Percentiles rank a stretch among this genome's conserved stretches.
These are phyloP conservation scores for Teunomyces lycoperdinae DNA, from an alignment of 805 yeast genomes.

Conservation along the genomic window DNA sequence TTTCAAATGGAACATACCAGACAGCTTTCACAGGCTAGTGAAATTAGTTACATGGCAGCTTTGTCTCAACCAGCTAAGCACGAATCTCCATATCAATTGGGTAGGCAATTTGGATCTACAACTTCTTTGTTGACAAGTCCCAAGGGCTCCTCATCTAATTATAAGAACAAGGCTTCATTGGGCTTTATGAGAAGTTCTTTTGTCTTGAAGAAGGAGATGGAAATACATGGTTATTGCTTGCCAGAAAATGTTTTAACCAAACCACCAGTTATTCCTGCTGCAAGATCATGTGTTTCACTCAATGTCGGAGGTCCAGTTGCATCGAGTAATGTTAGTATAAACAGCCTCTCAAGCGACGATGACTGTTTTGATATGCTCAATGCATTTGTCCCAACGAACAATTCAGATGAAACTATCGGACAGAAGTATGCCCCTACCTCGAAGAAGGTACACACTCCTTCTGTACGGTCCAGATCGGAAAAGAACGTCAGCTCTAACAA, in stretches of 20 bases:
- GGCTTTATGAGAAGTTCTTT: conserved; percentile 45
- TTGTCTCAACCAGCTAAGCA: conserved; percentile 10
- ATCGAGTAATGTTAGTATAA: conserved; percentile 7
- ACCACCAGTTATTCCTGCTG: conserved; percentile 20
- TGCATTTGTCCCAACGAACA: conserved; percentile 13
- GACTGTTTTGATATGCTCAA: conserved; percentile 24
- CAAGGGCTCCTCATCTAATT: neutral
- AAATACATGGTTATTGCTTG: conserved; percentile 26
- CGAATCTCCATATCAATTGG: conserved; percentile 10
- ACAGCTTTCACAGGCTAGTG: conserved; percentile 13
- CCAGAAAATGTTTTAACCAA: conserved; percentile 29
- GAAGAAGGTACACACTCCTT: conserved; percentile 1
- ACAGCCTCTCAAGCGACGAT: conserved; percentile 12
- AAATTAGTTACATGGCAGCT: conserved; percentile 17
- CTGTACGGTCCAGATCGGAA: conserved; percentile 2
- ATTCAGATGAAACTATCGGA: conserved; percentile 3
- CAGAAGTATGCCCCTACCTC: neutral
- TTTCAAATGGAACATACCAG: conserved; percentile 10
- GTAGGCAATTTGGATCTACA: conserved; percentile 7
- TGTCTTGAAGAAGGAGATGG: conserved; percentile 41
- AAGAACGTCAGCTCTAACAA: conserved; percentile 7
- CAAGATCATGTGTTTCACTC: conserved; percentile 6
- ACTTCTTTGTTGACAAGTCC: conserved; percentile 12
- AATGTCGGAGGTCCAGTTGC: neutral
- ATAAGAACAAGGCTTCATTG: conserved; percentile 28